Evolutionary conservation across 2,329 filamentous ascomycete species (phyloP).

Genomic region (Scedosporium boydii): DNA sequence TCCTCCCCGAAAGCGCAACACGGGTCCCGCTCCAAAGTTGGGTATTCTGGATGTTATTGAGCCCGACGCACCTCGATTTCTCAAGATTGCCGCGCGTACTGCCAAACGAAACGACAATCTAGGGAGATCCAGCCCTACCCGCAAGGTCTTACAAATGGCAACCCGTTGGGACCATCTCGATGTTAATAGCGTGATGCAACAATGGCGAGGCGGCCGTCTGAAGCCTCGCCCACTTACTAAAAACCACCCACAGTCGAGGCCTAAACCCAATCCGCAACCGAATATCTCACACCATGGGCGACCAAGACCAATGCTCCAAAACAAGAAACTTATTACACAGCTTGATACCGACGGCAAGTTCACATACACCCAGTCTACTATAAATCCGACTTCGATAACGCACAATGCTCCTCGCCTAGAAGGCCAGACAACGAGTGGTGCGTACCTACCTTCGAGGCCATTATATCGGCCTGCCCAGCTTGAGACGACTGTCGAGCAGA

Average conservation of each 20-base stretch:
- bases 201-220: constrained; percentile 48
- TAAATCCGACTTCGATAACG: not conserved
- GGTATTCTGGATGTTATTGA: constrained; percentile 54
- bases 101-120: constrained; percentile 35
- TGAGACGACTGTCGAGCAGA: constrained; percentile 31
- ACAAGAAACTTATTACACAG: constrained; percentile 19
- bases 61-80: constrained; percentile 42
- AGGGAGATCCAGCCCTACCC: constrained; percentile 44
- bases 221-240: constrained; percentile 11
- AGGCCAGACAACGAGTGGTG: not conserved
- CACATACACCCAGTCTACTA: constrained; percentile 11
- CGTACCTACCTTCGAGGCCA: not conserved
- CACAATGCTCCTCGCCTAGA: not conserved
- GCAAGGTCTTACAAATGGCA: constrained; percentile 51
- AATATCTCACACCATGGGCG: too few relatives aligned
- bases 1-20: constrained; percentile 6
- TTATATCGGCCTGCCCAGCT: constrained; percentile 42
- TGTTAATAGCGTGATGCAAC: constrained; percentile 38
- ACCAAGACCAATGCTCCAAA: not conserved
- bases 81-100: constrained; percentile 52
- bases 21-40: constrained; percentile 31
- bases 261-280: not conserved
- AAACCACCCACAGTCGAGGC: not conserved
- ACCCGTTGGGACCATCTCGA: constrained; percentile 52
- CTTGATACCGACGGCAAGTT: constrained; percentile 17